Base-by-base conservation (phyloP, 345 rosid genomes). In the Alliaria petiolata region DNA sequence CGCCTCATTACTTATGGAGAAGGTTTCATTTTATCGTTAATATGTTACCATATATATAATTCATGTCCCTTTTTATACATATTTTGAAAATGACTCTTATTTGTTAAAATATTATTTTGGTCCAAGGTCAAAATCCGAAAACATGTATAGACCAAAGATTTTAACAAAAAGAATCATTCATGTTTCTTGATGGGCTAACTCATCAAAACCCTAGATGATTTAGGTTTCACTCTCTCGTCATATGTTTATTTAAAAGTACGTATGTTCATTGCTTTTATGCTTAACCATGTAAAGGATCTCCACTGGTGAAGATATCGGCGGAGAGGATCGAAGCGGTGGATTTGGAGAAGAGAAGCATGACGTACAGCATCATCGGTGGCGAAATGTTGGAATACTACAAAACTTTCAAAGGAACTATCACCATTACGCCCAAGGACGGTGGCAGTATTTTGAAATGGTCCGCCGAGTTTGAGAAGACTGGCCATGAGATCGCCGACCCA, bases 361-460 rank as follows among this genome's bases (percentile, higher is more conserved):
- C 71, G 26, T 93, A 90, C 80, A 83, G 85, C 67, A 75, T 93
- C 35, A 79, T 89, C 12, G 97, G 80, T 0, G 98, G 96, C 3
- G 98, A 89, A 74, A 87, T 90, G 65, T 69, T 87, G 72, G 82
- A 90, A 15, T 90, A 75, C 84, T 93, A 89, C 87, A 90, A 83
- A 79, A 74, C 49, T 5, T 93, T 93, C 89, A 83, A 82, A 43
- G 85, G 83, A 45, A 75, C 72, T 68, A 73, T 93, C 67, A 52
- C 16, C 15, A 83, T 87, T 6, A 22, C 49, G 52, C 89, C 98
- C 9, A 87, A 89, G 66, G 87, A 84, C 13, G 88, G 90, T 44
- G 96, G 92, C n/a, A 79, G 89, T 85, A 59, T 83, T 83, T 79
- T 80, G 78, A 86, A 86, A 67, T 93, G 98, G 98, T 81, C 80